These are phyloP conservation scores for Yarrowia osloensis DNA, from an alignment of 805 yeast species.

Conservation along the genomic window DNA sequence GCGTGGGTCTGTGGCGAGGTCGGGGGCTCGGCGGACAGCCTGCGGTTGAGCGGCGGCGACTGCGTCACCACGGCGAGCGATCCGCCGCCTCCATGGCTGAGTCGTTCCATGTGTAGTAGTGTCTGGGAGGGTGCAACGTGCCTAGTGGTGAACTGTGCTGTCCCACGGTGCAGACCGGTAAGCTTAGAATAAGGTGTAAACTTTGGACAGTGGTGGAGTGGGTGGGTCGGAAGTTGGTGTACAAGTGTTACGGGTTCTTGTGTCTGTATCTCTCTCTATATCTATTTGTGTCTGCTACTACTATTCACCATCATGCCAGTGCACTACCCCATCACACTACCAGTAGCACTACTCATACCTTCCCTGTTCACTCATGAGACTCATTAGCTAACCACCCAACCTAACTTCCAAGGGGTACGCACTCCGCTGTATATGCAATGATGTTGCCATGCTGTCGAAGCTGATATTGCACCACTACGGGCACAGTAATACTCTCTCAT, in stretches of 20 bases:
- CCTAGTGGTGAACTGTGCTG: background rate
- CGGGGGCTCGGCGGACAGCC: background rate
- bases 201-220: background rate
- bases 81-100: slow-evolving; percentile 28
- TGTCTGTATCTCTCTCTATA: no score
- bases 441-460: no score
- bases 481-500: no score
- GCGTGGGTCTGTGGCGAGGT: background rate
- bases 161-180: background rate
- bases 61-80: slow-evolving; percentile 19
- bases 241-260: no score
- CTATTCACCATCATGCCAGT: no score
- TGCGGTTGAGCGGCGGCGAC: slow-evolving; percentile 22
- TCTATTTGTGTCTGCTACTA: no score
- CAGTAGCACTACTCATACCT: no score
- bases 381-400: background rate
- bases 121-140: background rate
- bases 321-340: no score
- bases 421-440: background rate
- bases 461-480: no score
- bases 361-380: no score
- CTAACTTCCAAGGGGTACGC: background rate
- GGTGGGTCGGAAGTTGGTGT: no score
- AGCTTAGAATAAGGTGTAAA: slow-evolving; percentile 7
- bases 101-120: slow-evolving; percentile 16